Conservation (phyloP, 208 protist species). For the Naegleria fowleri region DNA sequence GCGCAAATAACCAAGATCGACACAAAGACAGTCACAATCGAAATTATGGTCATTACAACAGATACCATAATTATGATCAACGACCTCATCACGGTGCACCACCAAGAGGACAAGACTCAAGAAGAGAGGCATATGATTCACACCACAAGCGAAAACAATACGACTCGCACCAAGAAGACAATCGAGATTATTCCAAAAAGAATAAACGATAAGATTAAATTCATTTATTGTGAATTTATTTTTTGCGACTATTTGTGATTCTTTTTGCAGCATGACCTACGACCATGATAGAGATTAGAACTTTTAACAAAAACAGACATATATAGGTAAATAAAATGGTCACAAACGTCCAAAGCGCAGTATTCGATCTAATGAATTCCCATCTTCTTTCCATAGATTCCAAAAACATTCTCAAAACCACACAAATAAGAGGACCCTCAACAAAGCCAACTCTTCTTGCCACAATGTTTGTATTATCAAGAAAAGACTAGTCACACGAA, state of each 20-base stretch:
- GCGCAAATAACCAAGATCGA: too few relatives aligned
- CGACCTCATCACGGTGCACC: too few relatives aligned
- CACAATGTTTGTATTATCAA: background rate
- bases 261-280: background rate
- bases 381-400: background rate
- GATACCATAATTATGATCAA: too few relatives aligned
- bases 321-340: background rate
- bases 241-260: background rate
- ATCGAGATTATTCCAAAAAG: background rate
- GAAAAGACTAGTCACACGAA: background rate
- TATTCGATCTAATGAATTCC: background rate
- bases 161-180: background rate
- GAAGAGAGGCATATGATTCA: background rate
- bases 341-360: background rate
- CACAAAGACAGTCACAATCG: too few relatives aligned
- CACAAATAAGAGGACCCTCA: background rate
- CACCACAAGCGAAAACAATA: background rate
- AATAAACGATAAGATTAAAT: background rate
- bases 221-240: background rate
- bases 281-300: background rate
- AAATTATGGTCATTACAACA: too few relatives aligned
- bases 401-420: background rate
- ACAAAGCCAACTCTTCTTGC: background rate
- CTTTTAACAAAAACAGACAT: background rate
- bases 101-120: too few relatives aligned